These are phyloP conservation scores for Eucalyptus tenuipes DNA, from an alignment of 345 rosid genomes.

Conservation along the genomic window DNA sequence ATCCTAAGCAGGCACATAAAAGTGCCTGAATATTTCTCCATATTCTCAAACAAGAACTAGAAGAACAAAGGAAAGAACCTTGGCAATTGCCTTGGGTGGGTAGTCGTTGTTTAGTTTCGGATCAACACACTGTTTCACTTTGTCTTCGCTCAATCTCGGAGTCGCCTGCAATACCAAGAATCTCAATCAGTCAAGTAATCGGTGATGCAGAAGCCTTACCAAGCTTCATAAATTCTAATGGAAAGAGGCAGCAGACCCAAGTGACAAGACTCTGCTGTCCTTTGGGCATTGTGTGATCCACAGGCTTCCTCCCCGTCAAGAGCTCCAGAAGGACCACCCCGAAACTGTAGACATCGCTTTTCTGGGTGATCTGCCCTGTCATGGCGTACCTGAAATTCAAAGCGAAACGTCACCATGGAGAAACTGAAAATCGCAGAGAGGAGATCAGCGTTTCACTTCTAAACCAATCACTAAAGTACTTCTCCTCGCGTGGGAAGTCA, in stretches of 20 bases:
- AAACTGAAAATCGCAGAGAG: not conserved
- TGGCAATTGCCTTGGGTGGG: slow-evolving; percentile 97
- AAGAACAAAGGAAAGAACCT: slow-evolving; percentile 26
- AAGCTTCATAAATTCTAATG: too few species aligned
- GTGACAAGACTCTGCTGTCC: slow-evolving; percentile 99
- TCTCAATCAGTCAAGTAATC: not conserved
- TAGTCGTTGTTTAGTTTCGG: slow-evolving; percentile 84
- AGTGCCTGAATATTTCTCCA: not conserved
- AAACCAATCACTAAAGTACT: not conserved
- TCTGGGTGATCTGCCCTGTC: slow-evolving; percentile 97
- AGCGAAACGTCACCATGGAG: not conserved
- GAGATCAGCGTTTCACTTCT: not conserved
- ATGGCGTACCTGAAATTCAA: slow-evolving; percentile 72
- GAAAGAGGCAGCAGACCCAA: slow-evolving; percentile 42
- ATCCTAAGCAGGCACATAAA: not conserved
- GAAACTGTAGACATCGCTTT: slow-evolving; percentile 96
- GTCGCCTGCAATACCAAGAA: slow-evolving; percentile 50
- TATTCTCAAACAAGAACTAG: not conserved
- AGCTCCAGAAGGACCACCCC: slow-evolving; percentile 98
- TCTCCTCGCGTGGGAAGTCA: not conserved
- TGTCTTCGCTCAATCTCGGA: slow-evolving; percentile 96
- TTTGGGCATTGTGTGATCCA: slow-evolving; percentile 98
- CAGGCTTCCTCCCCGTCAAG: slow-evolving; percentile 95
- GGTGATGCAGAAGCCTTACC: not conserved
- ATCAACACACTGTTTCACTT: slow-evolving; percentile 97